A percentile compares a stretch with the other conserved stretches of the same genome.
Conservation (phyloP, 768 basidiomycete genomes). For the Tulasnella sp. region DNA sequence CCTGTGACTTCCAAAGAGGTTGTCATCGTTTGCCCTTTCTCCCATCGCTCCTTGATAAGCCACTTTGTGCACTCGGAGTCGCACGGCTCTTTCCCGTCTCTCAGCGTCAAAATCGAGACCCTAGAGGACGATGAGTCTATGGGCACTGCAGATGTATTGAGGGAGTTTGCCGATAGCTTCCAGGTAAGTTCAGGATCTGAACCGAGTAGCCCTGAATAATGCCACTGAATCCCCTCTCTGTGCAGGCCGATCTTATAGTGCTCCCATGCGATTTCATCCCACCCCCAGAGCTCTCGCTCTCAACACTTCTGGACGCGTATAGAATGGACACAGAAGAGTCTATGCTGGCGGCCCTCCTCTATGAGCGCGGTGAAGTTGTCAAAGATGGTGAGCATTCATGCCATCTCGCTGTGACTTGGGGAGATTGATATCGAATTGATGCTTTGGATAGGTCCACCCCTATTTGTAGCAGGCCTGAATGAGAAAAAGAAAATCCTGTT, state of each 20-base stretch:
- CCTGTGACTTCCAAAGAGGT: conserved; percentile 45
- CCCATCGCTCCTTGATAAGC: conserved; percentile 63
- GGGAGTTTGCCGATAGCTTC: conserved; percentile 65
- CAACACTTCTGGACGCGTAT: conserved; percentile 66
- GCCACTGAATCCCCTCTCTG: neutral
- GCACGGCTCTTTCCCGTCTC: conserved; percentile 44
- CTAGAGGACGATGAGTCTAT: conserved; percentile 60
- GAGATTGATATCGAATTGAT: neutral
- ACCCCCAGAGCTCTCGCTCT: conserved; percentile 58
- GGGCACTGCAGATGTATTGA: conserved; percentile 66
- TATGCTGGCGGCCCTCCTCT: conserved; percentile 41
- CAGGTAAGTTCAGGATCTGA: conserved; percentile 28
- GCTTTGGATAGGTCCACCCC: conserved; percentile 19
- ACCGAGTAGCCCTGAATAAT: neutral
- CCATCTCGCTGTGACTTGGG: neutral
- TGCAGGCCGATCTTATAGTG: conserved; percentile 65
- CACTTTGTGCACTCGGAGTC: conserved; percentile 75
- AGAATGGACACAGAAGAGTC: conserved; percentile 51
- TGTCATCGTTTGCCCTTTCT: conserved; percentile 69
- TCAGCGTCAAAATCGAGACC: conserved; percentile 67
- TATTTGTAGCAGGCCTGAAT: conserved; percentile 54
- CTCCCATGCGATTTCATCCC: conserved; percentile 88
- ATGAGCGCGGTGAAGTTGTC: conserved; percentile 17
- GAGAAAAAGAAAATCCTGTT: conserved; percentile 51
- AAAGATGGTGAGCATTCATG: conserved; percentile 15